Conservation (phyloP, 306 rosid species). For the Canavalia ensiformis region DNA sequence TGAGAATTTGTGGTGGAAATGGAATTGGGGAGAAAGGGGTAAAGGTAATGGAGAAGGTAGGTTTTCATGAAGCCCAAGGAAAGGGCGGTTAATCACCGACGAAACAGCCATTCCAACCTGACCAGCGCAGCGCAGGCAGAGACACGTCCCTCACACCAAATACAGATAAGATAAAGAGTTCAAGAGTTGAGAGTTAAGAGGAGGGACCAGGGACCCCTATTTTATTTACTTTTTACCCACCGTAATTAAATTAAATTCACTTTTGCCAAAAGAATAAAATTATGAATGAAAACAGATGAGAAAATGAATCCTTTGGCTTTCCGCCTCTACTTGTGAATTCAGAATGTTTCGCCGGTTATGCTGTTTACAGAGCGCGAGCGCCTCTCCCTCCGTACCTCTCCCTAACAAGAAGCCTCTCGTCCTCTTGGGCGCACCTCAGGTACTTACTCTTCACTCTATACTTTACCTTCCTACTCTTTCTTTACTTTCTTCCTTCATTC, state of each 20-base stretch:
- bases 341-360: conserved; percentile 71
- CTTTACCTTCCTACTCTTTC: neutral
- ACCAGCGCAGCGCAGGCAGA: no score
- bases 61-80: conserved; percentile 2
- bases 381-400: conserved; percentile 49
- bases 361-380: conserved; percentile 58
- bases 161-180: no score
- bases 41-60: neutral
- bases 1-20: conserved; percentile 18
- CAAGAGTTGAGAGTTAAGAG: no score
- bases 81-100: conserved; percentile 18
- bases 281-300: no score
- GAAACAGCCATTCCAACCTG: conserved; percentile 39
- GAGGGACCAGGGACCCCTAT: no score
- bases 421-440: conserved; percentile 90
- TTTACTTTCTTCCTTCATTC: neutral
- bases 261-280: no score
- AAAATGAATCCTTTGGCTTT: no score
- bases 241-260: no score
- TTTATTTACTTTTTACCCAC: no score
- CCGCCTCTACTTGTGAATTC: no score
- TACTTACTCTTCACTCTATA: conserved; percentile 6
- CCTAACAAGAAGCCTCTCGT: conserved; percentile 62
- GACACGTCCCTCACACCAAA: no score
- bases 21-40: neutral